These are phyloP conservation scores for Tremella mesenterica DNA, from an alignment of 768 basidiomycete genomes.

Conservation along the genomic window DNA sequence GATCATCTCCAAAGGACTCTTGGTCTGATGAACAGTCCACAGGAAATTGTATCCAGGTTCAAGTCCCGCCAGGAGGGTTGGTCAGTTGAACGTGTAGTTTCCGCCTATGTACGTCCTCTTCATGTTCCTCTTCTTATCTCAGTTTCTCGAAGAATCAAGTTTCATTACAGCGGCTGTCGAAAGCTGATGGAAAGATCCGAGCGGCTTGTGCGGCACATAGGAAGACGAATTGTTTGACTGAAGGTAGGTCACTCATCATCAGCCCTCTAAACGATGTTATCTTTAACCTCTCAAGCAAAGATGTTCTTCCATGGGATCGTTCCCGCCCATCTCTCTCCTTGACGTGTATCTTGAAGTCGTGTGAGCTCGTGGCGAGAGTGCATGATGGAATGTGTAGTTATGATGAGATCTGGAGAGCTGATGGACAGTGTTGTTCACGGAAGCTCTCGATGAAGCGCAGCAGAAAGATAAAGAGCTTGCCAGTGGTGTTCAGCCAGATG, in stretches of 20 bases:
- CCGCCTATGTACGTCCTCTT: slow-evolving; percentile 33
- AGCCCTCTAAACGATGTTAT: too few relatives aligned
- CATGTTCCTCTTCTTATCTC: background rate
- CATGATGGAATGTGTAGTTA: background rate
- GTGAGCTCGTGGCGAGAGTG: too few relatives aligned
- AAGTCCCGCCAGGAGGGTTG: slow-evolving; percentile 26
- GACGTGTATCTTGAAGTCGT: too few relatives aligned
- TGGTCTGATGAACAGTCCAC: slow-evolving; percentile 7
- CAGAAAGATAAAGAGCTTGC: slow-evolving; percentile 62
- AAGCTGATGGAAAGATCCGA: slow-evolving; percentile 40
- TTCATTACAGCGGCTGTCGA: too few relatives aligned
- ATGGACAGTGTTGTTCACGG: slow-evolving; percentile 59
- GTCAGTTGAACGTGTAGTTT: slow-evolving; percentile 47
- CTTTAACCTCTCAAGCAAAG: too few relatives aligned
- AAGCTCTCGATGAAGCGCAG: slow-evolving; percentile 56
- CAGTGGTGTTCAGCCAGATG: slow-evolving; percentile 53
- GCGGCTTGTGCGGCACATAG: slow-evolving; percentile 55
- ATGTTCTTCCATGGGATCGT: background rate
- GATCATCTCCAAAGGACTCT: background rate
- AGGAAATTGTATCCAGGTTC: slow-evolving; percentile 30
- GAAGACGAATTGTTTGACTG: slow-evolving; percentile 67
- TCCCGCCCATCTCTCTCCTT: background rate
- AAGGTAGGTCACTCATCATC: too few relatives aligned
- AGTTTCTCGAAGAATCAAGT: too few relatives aligned
- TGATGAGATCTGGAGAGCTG: background rate